phyloP scores from a whole-genome alignment of 441 rosid species.

The Arabidopsis lyrata region DNA sequence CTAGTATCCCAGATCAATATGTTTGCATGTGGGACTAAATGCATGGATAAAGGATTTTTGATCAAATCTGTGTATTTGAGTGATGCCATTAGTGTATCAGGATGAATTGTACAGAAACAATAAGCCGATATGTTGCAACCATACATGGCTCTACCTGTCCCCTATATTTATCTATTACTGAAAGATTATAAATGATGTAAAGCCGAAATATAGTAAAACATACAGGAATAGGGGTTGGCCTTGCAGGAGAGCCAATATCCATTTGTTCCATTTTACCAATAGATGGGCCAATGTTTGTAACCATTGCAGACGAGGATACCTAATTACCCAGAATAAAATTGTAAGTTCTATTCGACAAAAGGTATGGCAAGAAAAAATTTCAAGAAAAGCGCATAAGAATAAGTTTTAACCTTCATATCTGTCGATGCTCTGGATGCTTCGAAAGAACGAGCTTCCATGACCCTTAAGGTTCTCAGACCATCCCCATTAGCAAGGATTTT shows the following conservation, averaged over 20 bases:
- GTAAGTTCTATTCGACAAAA: not conserved
- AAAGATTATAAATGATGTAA: not conserved
- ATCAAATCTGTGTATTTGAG: conserved; percentile 1
- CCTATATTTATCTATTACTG: conserved; percentile 14
- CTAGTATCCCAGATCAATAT: not conserved
- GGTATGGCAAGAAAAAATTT: not conserved
- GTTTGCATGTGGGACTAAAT: conserved; percentile 1
- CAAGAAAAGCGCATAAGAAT: not conserved
- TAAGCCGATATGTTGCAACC: conserved; percentile 21
- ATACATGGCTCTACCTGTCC: conserved; percentile 1
- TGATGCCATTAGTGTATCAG: conserved; percentile 2
- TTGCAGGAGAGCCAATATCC: conserved; percentile 29
- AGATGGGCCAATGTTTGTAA: conserved; percentile 14
- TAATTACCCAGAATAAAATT: not conserved
- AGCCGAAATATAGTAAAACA: not conserved
- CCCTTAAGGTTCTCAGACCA: conserved; percentile 21
- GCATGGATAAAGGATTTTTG: not conserved
- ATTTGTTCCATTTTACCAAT: conserved; percentile 31
- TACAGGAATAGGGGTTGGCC: conserved; percentile 24
- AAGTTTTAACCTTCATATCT: conserved; percentile 19
- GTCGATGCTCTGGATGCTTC: conserved; percentile 22
- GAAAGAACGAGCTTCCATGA: conserved; percentile 23
- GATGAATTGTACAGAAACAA: conserved; percentile 8
- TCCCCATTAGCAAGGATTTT: conserved; percentile 42
- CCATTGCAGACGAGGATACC: conserved; percentile 26